Base-by-base conservation (phyloP, 257 asterid species). In the Anisodus acutangulus region DNA sequence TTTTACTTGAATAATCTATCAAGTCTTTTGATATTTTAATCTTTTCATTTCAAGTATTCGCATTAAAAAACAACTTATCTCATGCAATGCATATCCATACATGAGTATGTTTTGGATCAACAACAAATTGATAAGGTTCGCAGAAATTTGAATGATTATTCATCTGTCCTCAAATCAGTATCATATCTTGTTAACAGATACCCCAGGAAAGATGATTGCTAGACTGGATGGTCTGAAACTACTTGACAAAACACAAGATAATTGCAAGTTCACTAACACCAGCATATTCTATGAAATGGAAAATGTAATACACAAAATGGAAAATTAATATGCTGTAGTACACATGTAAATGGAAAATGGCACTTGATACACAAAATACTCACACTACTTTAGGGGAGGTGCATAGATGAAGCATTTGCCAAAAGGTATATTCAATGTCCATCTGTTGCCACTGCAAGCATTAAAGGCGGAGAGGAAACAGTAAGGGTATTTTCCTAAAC, bases 371-470 rank as follows among this genome's bases (percentile, higher is more conserved):
- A 64, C 66, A 39, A 83, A 87, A 88, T 87, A 94, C 99, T 89
- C 89, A 97, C 99, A 97, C 99, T 76, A 97, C 98, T 97, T 97
- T 97, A 6, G 99, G 98, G 7, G 98, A 91, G 62, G 97, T 93
- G 93, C 99, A 97, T 74, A 97, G 91, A 89, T 97, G 90, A 85
- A 97, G 97, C 99, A 97, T 97, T 91, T 95, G 99, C 98, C 99
- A 97, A 91, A 97, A 95, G 41, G 99, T 93, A 88, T 97, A 97
- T 88, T 97, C 99, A 82, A 94, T 86, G 84, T 97, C 99, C 99
- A 97, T 97, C 88, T 97, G 99, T 89, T 93, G 98, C 98, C 98
- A 95, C 99, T 97, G 91, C 89, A 89, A 51, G 57, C 66, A 81
- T 83, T 63, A 55, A 80, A 41, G 59, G 72, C 79, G 70, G 35